These are phyloP conservation scores for Ganoderma sp. DNA, from an alignment of 1,284 basidiomycete genomes.

Conservation along the genomic window DNA sequence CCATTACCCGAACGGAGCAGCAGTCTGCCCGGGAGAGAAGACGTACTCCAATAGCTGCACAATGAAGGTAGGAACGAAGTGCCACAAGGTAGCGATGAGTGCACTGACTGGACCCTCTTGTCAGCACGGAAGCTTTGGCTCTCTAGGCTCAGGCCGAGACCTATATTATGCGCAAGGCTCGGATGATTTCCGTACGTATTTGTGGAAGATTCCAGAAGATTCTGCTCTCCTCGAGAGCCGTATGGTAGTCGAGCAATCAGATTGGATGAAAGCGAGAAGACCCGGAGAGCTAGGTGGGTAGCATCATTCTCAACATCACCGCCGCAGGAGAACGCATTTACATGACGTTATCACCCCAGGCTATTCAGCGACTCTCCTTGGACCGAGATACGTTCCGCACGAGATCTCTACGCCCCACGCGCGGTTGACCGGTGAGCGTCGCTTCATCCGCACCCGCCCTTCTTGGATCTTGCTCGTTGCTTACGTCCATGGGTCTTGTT, in stretches of 20 bases:
- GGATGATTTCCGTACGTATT: conserved; percentile 79
- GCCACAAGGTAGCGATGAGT: background rate
- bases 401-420: conserved; percentile 63
- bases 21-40: conserved; percentile 49
- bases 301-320: background rate
- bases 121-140: conserved; percentile 79
- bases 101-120: conserved; percentile 6
- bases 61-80: conserved; percentile 61
- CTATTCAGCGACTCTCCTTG: conserved; percentile 48
- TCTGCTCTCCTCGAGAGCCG: conserved; percentile 51
- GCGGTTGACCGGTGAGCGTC: conserved; percentile 56
- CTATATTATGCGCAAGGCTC: conserved; percentile 74
- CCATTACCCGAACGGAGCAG: conserved; percentile 58
- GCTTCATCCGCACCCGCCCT: too few relatives aligned
- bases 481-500: background rate
- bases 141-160: conserved; percentile 56
- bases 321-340: background rate
- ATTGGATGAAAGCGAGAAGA: conserved; percentile 48
- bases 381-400: conserved; percentile 55
- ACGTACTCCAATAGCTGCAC: conserved; percentile 77
- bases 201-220: conserved; percentile 74
- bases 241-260: conserved; percentile 45
- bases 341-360: conserved; percentile 43
- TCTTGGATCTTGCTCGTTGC: too few relatives aligned
- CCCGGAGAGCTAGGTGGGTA: conserved; percentile 48